Conservation (phyloP, 2,329 filamentous ascomycete genomes). For the Hypoxylon sp. region DNA sequence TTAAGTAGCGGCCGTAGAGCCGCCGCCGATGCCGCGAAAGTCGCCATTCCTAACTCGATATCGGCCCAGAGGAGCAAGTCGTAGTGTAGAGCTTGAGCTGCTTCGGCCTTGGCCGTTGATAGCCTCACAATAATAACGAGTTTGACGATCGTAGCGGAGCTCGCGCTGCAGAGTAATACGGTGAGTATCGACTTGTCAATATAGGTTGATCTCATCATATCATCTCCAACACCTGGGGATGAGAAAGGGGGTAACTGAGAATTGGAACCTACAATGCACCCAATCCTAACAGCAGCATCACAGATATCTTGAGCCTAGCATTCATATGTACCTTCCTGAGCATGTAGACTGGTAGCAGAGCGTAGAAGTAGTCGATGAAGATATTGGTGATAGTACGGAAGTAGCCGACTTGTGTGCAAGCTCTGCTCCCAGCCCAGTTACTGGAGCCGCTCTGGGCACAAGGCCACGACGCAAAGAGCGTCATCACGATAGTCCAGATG, state of each 20-base stretch:
- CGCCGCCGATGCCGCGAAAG: conserved; percentile 52
- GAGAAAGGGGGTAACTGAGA: not conserved
- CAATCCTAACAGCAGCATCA: conserved; percentile 52
- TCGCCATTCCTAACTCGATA: conserved; percentile 53
- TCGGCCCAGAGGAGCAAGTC: conserved; percentile 54
- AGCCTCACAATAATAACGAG: conserved; percentile 53
- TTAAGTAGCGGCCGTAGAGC: conserved; percentile 53
- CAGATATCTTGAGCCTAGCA: conserved; percentile 49
- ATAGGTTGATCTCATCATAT: not conserved
- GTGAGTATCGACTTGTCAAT: not conserved
- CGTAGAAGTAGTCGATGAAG: conserved; percentile 56
- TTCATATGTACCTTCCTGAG: conserved; percentile 52
- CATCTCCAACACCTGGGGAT: not conserved
- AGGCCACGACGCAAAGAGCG: conserved; percentile 52
- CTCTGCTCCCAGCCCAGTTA: conserved; percentile 51
- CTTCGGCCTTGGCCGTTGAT: conserved; percentile 42
- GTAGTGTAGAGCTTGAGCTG: conserved; percentile 50
- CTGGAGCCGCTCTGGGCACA: conserved; percentile 51
- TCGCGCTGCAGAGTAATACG: conserved; percentile 47
- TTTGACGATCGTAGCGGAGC: conserved; percentile 55
- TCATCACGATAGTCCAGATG: conserved; percentile 54
- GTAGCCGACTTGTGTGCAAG: conserved; percentile 51
- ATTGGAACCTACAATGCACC: conserved; percentile 52
- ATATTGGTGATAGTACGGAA: conserved; percentile 56
- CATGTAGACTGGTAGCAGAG: conserved; percentile 52